Percentiles rank a stretch among this genome's conserved stretches.
Evolutionary conservation across 306 rosid species (phyloP).

Genomic region (Adenanthera pavonina): DNA sequence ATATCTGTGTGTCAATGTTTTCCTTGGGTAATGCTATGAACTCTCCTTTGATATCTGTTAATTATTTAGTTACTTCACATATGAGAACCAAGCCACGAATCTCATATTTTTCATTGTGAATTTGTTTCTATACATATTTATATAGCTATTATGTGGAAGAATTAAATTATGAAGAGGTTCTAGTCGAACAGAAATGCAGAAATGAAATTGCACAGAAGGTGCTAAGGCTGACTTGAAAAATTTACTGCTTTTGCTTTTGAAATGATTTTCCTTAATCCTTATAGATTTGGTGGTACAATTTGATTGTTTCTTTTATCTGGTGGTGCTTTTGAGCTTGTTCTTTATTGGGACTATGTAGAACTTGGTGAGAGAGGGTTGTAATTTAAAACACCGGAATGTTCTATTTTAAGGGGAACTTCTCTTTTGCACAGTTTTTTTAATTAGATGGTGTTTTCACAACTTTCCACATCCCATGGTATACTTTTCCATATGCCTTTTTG

Average conservation of each 20-base stretch:
- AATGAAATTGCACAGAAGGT: neutral
- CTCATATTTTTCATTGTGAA: neutral
- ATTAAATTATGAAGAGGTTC: neutral
- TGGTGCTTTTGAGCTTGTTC: neutral
- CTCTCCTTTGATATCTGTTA: neutral
- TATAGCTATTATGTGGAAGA: neutral
- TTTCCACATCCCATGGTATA: neutral
- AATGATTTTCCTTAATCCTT: neutral
- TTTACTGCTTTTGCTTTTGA: neutral
- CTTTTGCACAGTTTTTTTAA: neutral
- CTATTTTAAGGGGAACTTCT: neutral
- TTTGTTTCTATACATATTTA: neutral
- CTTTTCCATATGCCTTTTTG: neutral
- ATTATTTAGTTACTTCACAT: neutral
- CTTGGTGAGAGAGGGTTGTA: constrained; percentile 2
- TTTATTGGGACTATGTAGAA: neutral
- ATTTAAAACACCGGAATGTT: neutral
- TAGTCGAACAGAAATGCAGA: neutral
- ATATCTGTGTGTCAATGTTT: neutral
- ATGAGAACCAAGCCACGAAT: neutral
- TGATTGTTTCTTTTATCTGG: neutral
- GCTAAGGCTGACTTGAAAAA: neutral
- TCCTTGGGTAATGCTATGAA: neutral
- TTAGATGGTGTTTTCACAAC: neutral
- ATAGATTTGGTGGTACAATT: neutral